These are phyloP conservation scores for Phycomyces nitens DNA, from an alignment of 192 early-diverging fungal species.

Conservation along the genomic window DNA sequence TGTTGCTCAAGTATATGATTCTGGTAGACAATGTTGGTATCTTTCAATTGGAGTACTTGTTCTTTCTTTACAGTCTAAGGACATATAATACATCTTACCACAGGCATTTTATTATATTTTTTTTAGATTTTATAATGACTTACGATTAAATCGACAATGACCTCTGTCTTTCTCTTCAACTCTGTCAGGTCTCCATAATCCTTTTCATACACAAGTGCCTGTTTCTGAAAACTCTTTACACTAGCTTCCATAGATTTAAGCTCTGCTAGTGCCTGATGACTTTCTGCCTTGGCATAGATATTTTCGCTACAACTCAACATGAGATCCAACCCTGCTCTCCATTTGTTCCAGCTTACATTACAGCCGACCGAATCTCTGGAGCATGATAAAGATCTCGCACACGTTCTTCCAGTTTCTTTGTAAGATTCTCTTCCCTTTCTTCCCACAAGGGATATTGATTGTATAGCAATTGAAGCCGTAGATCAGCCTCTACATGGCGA, in stretches of 20 bases:
- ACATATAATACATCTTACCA: too few species aligned
- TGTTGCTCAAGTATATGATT: constrained; percentile 1
- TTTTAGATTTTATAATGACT: not conserved
- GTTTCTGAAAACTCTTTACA: not conserved
- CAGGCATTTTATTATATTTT: not conserved
- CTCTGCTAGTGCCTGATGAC: not conserved
- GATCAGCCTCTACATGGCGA: not conserved
- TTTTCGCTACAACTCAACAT: not conserved
- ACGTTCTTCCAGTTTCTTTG: not conserved
- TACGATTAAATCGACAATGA: not conserved
- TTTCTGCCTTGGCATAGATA: not conserved
- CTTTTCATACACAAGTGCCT: not conserved
- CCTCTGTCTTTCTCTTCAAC: not conserved
- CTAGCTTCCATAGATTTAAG: not conserved
- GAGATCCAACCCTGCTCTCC: not conserved
- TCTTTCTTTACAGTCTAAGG: constrained; percentile 1
- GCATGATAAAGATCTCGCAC: not conserved
- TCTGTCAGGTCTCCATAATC: not conserved
- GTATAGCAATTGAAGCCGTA: not conserved
- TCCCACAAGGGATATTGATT: not conserved
- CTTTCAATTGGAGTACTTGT: not conserved
- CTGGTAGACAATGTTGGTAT: not conserved
- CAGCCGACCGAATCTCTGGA: not conserved
- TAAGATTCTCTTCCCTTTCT: not conserved
- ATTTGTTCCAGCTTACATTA: not conserved